Conservation (phyloP, 2,329 filamentous ascomycete genomes). For the Blastomyces gilchristii region DNA sequence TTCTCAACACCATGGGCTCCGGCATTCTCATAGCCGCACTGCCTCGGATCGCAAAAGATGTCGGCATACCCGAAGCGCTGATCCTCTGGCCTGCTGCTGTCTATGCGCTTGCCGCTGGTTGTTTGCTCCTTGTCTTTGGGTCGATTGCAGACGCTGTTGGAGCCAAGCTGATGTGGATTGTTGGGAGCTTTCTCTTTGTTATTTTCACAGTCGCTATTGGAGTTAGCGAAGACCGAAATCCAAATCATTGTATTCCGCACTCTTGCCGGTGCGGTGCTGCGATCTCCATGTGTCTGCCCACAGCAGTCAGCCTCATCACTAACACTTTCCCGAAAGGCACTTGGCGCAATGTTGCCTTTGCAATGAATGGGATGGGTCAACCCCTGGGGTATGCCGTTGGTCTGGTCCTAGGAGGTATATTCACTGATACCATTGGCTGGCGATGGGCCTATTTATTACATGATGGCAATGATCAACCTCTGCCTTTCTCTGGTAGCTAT, state of each 20-base stretch:
- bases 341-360: conserved; percentile 39
- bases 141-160: conserved; percentile 41
- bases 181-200: conserved; percentile 33
- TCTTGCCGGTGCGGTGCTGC: conserved; percentile 33
- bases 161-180: conserved; percentile 34
- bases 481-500: conserved; percentile 28
- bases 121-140: conserved; percentile 37
- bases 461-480: conserved; percentile 34
- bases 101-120: conserved; percentile 34
- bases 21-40: conserved; percentile 23
- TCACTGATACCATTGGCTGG: conserved; percentile 35
- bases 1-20: conserved; percentile 24
- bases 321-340: conserved; percentile 34
- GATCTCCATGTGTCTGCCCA: conserved; percentile 35
- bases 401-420: conserved; percentile 37
- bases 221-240: conserved; percentile 23
- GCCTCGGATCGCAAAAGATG: conserved; percentile 22
- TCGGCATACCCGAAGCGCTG: conserved; percentile 19
- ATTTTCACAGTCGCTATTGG: conserved; percentile 33
- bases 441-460: conserved; percentile 34
- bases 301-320: conserved; percentile 38
- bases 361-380: conserved; percentile 37
- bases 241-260: conserved; percentile 38
- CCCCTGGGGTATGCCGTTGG: conserved; percentile 40
- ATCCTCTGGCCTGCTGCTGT: conserved; percentile 20